phyloP scores from a whole-genome alignment of 106 monocot species.

The Apostasia ramifera region DNA sequence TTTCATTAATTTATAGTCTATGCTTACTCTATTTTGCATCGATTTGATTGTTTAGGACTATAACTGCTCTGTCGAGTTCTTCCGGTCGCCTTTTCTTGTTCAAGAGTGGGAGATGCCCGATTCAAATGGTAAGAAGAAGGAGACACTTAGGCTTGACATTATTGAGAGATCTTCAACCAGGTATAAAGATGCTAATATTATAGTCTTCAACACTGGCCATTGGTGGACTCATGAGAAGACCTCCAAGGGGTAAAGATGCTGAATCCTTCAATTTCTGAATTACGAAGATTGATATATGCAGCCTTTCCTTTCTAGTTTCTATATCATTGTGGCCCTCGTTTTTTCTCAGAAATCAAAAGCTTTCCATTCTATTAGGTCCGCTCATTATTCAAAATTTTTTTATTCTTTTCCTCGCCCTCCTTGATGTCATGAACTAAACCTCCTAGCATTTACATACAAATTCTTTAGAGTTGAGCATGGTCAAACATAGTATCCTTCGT shows the following conservation, averaged over 20 bases:
- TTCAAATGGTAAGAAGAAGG: slow-evolving; percentile 44
- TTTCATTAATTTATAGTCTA: not conserved
- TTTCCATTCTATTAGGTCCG: not conserved
- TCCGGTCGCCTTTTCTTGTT: slow-evolving; percentile 84
- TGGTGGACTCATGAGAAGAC: slow-evolving; percentile 99
- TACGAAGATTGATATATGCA: not conserved
- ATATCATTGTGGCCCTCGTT: not conserved
- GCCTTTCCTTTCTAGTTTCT: not conserved
- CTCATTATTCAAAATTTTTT: not conserved
- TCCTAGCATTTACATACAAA: too few species aligned
- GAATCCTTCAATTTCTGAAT: not conserved
- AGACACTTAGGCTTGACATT: slow-evolving; percentile 78
- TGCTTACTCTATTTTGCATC: not conserved
- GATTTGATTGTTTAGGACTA: slow-evolving; percentile 48
- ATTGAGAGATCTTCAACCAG: slow-evolving; percentile 54
- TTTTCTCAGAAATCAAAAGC: not conserved
- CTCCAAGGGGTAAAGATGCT: slow-evolving; percentile 51
- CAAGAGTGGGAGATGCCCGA: slow-evolving; percentile 79
- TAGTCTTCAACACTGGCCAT: slow-evolving; percentile 87
- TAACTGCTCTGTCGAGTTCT: slow-evolving; percentile 74
- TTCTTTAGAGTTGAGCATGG: too few species aligned
- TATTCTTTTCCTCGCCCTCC: too few species aligned
- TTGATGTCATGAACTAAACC: too few species aligned
- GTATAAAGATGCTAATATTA: slow-evolving; percentile 71
- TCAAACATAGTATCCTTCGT: too few species aligned